These are phyloP conservation scores for Fusarium sp. DNA, from an alignment of 2,329 filamentous ascomycete genomes.

Conservation along the genomic window DNA sequence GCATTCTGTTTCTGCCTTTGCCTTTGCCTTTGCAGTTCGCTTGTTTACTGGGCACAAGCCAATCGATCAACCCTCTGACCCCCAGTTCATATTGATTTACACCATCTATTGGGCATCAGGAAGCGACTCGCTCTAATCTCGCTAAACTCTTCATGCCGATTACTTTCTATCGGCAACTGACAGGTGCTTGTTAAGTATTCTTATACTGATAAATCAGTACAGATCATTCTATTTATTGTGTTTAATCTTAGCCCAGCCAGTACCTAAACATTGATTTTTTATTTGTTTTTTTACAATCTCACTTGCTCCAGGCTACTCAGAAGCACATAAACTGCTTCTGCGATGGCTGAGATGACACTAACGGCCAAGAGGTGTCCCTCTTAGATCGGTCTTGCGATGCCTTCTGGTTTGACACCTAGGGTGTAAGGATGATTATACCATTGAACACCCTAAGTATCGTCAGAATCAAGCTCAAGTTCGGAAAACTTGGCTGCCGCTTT, in stretches of 20 bases:
- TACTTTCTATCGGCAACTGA: constrained; percentile 1
- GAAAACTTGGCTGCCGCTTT: not conserved
- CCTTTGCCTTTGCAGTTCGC: constrained; percentile 17
- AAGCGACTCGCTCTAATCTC: constrained; percentile 10
- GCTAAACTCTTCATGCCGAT: constrained; percentile 1
- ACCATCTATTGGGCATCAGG: constrained; percentile 19
- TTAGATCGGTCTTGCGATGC: not conserved
- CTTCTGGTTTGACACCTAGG: not conserved
- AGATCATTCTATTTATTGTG: not conserved
- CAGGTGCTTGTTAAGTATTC: not conserved
- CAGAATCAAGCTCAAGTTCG: not conserved
- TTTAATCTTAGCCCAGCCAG: not conserved
- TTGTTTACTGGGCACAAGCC: constrained; percentile 13
- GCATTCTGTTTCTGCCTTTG: not conserved
- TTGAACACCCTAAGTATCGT: not conserved
- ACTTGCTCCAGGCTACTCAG: constrained; percentile 2
- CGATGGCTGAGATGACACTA: not conserved
- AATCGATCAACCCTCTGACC: constrained; percentile 5
- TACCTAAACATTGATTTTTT: not conserved
- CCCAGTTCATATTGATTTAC: constrained; percentile 39
- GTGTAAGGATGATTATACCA: not conserved
- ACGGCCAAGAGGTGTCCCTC: not conserved
- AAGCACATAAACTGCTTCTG: not conserved
- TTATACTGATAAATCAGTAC: not conserved
- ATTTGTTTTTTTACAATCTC: not conserved